A percentile compares a stretch with the other conserved stretches of the same genome.
Conservation (phyloP, 2,329 filamentous ascomycete genomes). For the Lecanicillium sp. region DNA sequence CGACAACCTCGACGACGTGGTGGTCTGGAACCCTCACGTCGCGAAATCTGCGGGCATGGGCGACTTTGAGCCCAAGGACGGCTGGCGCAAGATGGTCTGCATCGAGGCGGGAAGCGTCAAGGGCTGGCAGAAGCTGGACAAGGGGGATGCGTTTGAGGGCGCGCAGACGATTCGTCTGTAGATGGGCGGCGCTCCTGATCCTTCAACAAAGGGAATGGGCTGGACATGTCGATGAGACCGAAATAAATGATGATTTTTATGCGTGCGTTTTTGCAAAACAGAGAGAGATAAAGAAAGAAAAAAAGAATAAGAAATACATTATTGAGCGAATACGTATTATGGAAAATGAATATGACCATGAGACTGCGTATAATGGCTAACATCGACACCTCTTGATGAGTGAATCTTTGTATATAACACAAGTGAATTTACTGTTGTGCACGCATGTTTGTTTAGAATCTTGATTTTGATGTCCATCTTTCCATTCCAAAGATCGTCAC, state of each 20-base stretch:
- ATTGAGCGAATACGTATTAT: too few species aligned
- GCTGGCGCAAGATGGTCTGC: slow-evolving; percentile 90
- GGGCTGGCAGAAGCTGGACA: slow-evolving; percentile 78
- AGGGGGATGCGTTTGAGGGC: slow-evolving; percentile 62
- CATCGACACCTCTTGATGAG: too few species aligned
- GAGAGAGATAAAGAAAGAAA: too few species aligned
- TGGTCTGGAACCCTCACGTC: slow-evolving; percentile 96
- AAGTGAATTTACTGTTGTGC: too few species aligned
- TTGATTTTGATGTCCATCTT: not conserved
- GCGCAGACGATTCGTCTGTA: slow-evolving; percentile 48
- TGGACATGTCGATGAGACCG: too few species aligned
- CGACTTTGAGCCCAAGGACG: slow-evolving; percentile 85
- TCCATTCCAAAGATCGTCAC: not conserved
- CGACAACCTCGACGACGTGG: slow-evolving; percentile 80
- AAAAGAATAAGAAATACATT: too few species aligned
- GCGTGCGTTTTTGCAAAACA: too few species aligned
- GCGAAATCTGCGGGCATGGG: slow-evolving; percentile 76
- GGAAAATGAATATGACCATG: too few species aligned
- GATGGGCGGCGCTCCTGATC: slow-evolving; percentile 18
- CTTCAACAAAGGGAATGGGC: not conserved
- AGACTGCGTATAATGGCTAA: too few species aligned
- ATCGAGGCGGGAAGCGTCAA: slow-evolving; percentile 83
- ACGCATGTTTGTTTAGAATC: too few species aligned
- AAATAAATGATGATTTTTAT: not conserved
- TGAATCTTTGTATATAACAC: too few species aligned